A percentile compares a stretch with the other conserved stretches of the same genome.
Conservation (phyloP, 176 grass and related monocot genomes). For the Lolium perenne region DNA sequence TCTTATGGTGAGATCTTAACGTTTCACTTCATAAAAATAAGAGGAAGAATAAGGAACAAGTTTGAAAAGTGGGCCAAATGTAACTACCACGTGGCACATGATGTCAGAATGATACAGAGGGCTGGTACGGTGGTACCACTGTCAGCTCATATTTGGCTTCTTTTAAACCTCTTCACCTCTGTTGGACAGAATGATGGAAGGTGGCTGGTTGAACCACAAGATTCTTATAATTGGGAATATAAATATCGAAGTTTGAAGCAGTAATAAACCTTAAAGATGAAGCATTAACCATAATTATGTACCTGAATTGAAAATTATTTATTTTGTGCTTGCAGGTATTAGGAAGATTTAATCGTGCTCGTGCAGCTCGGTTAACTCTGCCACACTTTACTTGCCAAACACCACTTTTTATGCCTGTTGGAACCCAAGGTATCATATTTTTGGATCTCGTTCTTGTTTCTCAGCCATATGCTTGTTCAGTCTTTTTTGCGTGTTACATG, state of each 20-base stretch:
- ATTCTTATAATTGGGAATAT: background rate
- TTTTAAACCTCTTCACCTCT: slow-evolving; percentile 6
- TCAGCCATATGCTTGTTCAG: slow-evolving; percentile 7
- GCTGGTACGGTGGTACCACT: slow-evolving; percentile 19
- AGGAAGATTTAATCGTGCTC: slow-evolving; percentile 92
- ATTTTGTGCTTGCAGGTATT: slow-evolving; percentile 64
- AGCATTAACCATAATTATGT: slow-evolving; percentile 1
- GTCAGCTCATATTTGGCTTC: background rate
- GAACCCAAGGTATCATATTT: slow-evolving; percentile 80
- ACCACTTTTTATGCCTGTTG: slow-evolving; percentile 98
- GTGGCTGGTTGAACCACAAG: slow-evolving; percentile 3
- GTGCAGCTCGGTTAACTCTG: slow-evolving; percentile 81
- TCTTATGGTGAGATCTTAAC: slow-evolving; percentile 5
- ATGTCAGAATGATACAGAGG: slow-evolving; percentile 26
- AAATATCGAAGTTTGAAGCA: background rate
- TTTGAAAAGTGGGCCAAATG: slow-evolving; percentile 1
- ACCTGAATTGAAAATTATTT: slow-evolving; percentile 27
- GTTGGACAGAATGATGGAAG: slow-evolving; percentile 29
- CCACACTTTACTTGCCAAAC: slow-evolving; percentile 95
- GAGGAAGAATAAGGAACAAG: background rate
- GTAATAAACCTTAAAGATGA: background rate
- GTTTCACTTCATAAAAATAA: background rate
- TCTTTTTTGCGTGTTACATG: background rate
- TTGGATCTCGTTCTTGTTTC: background rate
- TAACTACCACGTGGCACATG: slow-evolving; percentile 41